phyloP scores from a whole-genome alignment of 1,139 yeast genomes.

The Yamadazyma oceani region DNA sequence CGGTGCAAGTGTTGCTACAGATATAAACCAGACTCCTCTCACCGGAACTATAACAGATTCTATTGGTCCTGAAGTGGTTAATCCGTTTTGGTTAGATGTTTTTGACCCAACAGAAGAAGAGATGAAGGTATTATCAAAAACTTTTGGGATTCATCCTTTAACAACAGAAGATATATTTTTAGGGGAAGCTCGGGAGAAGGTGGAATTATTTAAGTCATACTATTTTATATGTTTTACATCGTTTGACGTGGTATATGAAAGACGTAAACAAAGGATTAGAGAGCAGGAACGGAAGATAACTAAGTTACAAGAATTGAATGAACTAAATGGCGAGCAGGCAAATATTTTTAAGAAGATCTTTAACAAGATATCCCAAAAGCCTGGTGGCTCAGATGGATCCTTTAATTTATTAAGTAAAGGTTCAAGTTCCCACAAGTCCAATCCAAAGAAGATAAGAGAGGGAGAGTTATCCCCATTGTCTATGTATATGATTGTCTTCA shows the following conservation, averaged over 20 bases:
- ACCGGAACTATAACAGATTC: slow-evolving; percentile 19
- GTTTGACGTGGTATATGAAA: slow-evolving; percentile 80
- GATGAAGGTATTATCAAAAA: slow-evolving; percentile 87
- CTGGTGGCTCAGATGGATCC: slow-evolving; percentile 4
- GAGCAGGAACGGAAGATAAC: slow-evolving; percentile 42
- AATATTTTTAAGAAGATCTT: slow-evolving; percentile 14
- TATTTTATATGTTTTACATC: slow-evolving; percentile 93
- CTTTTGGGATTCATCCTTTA: slow-evolving; percentile 92
- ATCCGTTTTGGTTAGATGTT: slow-evolving; percentile 90
- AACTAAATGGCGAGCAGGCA: slow-evolving; percentile 19
- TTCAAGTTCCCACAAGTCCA: slow-evolving; percentile 27
- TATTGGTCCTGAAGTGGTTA: slow-evolving; percentile 4
- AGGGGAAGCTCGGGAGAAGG: slow-evolving; percentile 94
- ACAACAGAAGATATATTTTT: slow-evolving; percentile 94
- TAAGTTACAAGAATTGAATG: slow-evolving; percentile 43
- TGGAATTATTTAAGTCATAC: slow-evolving; percentile 84
- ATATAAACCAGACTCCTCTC: slow-evolving; percentile 10
- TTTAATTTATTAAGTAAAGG: slow-evolving; percentile 10
- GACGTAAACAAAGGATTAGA: slow-evolving; percentile 49
- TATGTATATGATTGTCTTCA: slow-evolving; percentile 89
- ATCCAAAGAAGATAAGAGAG: slow-evolving; percentile 44
- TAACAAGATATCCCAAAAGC: slow-evolving; percentile 12
- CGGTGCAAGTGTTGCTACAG: not conserved
- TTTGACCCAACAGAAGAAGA: slow-evolving; percentile 94
- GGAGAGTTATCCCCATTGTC: slow-evolving; percentile 88